A percentile compares a stretch with the other conserved stretches of the same genome.
Evolutionary conservation across 1,284 basidiomycete genomes (phyloP).

Genomic region (Leccinum solheimii): DNA sequence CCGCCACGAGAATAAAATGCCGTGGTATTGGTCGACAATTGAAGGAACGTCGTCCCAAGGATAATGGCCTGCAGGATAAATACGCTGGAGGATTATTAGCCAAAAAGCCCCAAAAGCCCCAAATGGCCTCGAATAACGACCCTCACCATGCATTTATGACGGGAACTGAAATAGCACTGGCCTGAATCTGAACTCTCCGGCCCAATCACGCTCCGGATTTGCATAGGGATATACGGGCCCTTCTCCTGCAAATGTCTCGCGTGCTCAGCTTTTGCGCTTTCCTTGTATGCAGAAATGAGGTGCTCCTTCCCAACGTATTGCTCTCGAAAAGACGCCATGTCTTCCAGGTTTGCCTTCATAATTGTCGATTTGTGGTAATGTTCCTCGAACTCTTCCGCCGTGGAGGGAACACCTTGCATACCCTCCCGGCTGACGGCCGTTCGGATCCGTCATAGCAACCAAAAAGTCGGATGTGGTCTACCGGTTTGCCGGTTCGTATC

Average conservation of each 20-base stretch:
- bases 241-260: slow-evolving; percentile 41
- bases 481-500: slow-evolving; percentile 57
- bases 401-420: slow-evolving; percentile 53
- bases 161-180: slow-evolving; percentile 51
- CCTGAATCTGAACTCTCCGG: slow-evolving; percentile 64
- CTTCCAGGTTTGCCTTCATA: slow-evolving; percentile 33
- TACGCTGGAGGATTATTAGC: slow-evolving; percentile 26
- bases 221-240: slow-evolving; percentile 58
- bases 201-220: slow-evolving; percentile 63
- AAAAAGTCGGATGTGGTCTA: slow-evolving; percentile 74
- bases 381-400: slow-evolving; percentile 59
- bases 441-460: slow-evolving; percentile 57
- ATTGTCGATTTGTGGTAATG: slow-evolving; percentile 37
- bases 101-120: slow-evolving; percentile 29
- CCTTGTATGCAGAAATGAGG: slow-evolving; percentile 42
- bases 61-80: slow-evolving; percentile 71
- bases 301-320: slow-evolving; percentile 40
- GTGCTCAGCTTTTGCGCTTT: slow-evolving; percentile 53
- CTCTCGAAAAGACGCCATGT: slow-evolving; percentile 39
- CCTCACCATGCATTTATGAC: slow-evolving; percentile 38
- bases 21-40: slow-evolving; percentile 59
- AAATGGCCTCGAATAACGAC: no score
- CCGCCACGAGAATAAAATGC: slow-evolving; percentile 83
- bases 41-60: slow-evolving; percentile 76
- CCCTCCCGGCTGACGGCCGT: slow-evolving; percentile 55